Evolutionary conservation across 2,329 filamentous ascomycete genomes (phyloP), one percentile per base, ranked within the genome.

Genomic region (Aspergillus versicolor): DNA sequence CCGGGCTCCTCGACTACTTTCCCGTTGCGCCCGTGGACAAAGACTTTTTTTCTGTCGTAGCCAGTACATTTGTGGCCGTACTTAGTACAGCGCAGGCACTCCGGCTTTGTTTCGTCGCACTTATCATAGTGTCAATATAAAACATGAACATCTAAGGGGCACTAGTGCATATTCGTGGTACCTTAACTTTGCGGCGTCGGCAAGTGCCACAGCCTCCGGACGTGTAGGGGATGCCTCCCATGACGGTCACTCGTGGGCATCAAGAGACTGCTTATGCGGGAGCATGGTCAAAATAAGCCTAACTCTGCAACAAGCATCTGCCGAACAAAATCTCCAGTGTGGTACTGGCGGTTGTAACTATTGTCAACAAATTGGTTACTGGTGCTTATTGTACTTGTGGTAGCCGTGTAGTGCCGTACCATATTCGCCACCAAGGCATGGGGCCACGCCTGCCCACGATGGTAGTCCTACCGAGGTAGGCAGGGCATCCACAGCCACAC

Each of bases 31-130:
- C 57, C 57, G 24, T 62, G 56, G 50, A 65, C 57, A 30, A 64
- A 65, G 12, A 57, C 46, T 41, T 30, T 55, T 40, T 55, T 57
- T 21, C 56, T 58, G 24, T 60, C 58, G 50, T 64, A 66, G 9
- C 60, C 62, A n/a, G 55, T 58, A 54, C 61, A 66, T 45, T 62
- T 27, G 55, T 65, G 64, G 56, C 64, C 61, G 27, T 66, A 63
- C 15, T 63, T 64, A 54, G 66, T 57, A 52, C 65, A 69, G 22
- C 61, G 56, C 41, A 60, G 46, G 46, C 61, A 67, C 53, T 67
- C 47, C 17, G 56, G 62, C 50, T 58, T 66, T 32, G 58, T 55
- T 54, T 63, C 60, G 55, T 69, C 66, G 46, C 63, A 68, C 63
- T 63, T 60, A 27, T 54, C 38, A 56, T 37, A 52, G 27, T 12